Evolutionary conservation across 371 early-diverging fungal species (phyloP), one percentile per base, ranked within the genome.

Genomic region (Mucor lusitanicus): DNA sequence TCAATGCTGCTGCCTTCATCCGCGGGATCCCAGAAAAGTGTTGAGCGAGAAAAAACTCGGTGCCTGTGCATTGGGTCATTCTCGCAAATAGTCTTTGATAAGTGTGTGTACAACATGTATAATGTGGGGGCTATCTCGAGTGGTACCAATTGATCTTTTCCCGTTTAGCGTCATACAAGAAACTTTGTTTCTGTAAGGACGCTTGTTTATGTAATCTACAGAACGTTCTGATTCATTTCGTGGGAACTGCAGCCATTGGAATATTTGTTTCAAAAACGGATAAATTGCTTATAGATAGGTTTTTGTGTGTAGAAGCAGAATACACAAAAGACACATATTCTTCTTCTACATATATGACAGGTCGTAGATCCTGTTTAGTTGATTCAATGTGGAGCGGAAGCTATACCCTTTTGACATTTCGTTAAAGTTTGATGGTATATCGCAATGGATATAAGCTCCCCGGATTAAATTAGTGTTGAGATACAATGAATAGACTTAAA

Each of bases 321-420:
- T 40, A 46, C 54, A 54, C 25, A 54, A 54, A 21, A 54, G 21
- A 28, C 28, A 28, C 0, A 4, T 27, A 17, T 3, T 28, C 15
- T 1, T 25, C 15, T 54, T 3, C 50, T 19, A 40, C 46, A 46
- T 46, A 53, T 27, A 27, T 54, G 54, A 54, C 25, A 28, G 28
- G 28, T 15, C 15, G 30, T 25, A 11, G 25, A 54, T 54, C 54
- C 28, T 28, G 25, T 28, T 46, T 21, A 19, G 23, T 46, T 6
- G 21, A n/a, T 61, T 3, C n/a, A 17, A 39, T 62, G 53, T 53
- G 63, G 63, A 46, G 63, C 63, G 63, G 63, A 53, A 62, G 17
- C 63, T 19, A 37, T 62, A 2, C 63, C 39, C 39, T 63, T 63
- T 63, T 32, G 7, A 63, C 12, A 27, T 33, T 62, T 46, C 46